These are phyloP conservation scores for Candida labiduridarum DNA, from an alignment of 1,139 yeast species.

Conservation along the genomic window DNA sequence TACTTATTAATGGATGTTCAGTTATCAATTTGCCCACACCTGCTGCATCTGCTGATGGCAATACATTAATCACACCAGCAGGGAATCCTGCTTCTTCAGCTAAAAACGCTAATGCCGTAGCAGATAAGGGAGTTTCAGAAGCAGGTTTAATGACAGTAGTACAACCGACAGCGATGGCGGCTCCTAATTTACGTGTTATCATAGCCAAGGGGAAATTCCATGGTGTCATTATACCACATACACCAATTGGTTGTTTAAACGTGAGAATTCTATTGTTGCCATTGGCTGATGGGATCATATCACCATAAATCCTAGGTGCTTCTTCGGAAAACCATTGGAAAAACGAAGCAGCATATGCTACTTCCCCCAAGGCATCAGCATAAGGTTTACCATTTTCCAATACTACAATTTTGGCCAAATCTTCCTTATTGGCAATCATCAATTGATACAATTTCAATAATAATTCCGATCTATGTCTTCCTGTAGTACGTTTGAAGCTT, in stretches of 20 bases:
- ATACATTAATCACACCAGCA: slow-evolving; percentile 76
- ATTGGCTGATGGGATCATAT: slow-evolving; percentile 65
- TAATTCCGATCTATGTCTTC: slow-evolving; percentile 41
- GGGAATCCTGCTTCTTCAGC: slow-evolving; percentile 85
- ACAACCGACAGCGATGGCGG: slow-evolving; percentile 93
- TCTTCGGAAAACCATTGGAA: slow-evolving; percentile 89
- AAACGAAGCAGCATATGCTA: slow-evolving; percentile 74
- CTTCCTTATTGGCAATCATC: slow-evolving; percentile 68
- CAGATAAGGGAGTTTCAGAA: slow-evolving; percentile 83
- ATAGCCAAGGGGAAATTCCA: slow-evolving; percentile 97
- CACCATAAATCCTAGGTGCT: slow-evolving; percentile 78
- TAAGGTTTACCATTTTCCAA: slow-evolving; percentile 86
- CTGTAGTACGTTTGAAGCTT: slow-evolving; percentile 39
- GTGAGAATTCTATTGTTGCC: slow-evolving; percentile 63
- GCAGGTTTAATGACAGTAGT: slow-evolving; percentile 91
- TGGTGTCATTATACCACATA: slow-evolving; percentile 88
- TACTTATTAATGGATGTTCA: slow-evolving; percentile 66
- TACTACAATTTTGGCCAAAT: slow-evolving; percentile 70
- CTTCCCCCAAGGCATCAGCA: slow-evolving; percentile 76
- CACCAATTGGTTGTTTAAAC: slow-evolving; percentile 81
- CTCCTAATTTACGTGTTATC: slow-evolving; percentile 90
- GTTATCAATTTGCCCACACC: slow-evolving; percentile 70
- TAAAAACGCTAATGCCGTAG: slow-evolving; percentile 75
- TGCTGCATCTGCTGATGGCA: slow-evolving; percentile 59
- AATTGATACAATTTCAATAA: slow-evolving; percentile 48